Evolutionary conservation across 192 early-diverging fungal species (phyloP).

Genomic region (Coemansia sp.): DNA sequence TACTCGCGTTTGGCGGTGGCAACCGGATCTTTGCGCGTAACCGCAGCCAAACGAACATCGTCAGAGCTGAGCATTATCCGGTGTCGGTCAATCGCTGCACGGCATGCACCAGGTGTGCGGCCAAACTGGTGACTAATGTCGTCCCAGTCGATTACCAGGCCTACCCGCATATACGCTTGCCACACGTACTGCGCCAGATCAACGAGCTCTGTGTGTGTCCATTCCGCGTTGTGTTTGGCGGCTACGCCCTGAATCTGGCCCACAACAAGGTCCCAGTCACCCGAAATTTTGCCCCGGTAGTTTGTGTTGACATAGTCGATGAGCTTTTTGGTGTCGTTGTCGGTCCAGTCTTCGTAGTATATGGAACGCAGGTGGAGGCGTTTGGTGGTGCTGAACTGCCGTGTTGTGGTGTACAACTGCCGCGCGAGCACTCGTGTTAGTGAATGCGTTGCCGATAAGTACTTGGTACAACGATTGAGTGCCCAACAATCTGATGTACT

Average conservation of each 20-base stretch:
- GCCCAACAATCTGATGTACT: too few relatives aligned
- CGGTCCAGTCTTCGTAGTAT: neutral
- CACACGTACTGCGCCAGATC: neutral
- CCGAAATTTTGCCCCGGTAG: conserved; percentile 1
- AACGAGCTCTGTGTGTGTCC: neutral
- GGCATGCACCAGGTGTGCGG: neutral
- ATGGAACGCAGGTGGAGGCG: neutral
- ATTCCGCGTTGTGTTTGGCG: neutral
- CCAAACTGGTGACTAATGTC: neutral
- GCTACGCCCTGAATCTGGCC: neutral
- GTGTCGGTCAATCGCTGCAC: neutral
- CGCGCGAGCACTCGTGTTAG: too few relatives aligned
- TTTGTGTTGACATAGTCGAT: neutral
- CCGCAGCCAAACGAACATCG: too few relatives aligned
- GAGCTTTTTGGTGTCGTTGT: neutral
- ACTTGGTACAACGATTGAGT: too few relatives aligned
- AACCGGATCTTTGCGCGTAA: too few relatives aligned
- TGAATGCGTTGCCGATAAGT: too few relatives aligned
- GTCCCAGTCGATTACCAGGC: neutral
- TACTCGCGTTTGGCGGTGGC: too few relatives aligned
- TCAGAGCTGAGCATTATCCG: neutral
- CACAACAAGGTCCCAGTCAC: neutral
- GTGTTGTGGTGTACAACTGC: too few relatives aligned
- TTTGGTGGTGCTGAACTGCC: too few relatives aligned
- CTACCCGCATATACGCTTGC: neutral